Evolutionary conservation across 2,329 filamentous ascomycete species (phyloP).

Genomic region (Curvularia eragrostidis): DNA sequence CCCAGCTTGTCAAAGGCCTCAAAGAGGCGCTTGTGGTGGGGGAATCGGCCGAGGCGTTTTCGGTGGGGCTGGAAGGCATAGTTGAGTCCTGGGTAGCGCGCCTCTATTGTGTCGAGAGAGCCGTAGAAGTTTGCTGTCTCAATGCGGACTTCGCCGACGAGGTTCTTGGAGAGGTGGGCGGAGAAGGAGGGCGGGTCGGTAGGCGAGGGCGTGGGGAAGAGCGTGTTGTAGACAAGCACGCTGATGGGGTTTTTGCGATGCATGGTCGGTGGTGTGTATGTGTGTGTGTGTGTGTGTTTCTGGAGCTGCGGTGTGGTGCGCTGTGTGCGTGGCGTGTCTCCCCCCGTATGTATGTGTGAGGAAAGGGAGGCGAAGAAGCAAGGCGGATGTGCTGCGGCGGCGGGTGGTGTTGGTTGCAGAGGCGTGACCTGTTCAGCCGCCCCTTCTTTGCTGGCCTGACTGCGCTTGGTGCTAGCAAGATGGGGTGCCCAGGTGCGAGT

Average conservation of each 20-base stretch:
- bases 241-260: constrained; percentile 73
- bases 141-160: constrained; percentile 79
- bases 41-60: constrained; percentile 77
- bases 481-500: not conserved
- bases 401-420: constrained; percentile 22
- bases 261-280: constrained; percentile 62
- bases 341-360: constrained; percentile 5
- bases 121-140: constrained; percentile 82
- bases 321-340: not conserved
- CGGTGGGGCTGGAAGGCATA: constrained; percentile 76
- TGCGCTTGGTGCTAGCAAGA: constrained; percentile 8
- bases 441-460: constrained; percentile 15
- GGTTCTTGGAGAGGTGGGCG: constrained; percentile 70
- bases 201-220: constrained; percentile 72
- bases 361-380: constrained; percentile 4
- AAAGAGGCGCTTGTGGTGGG: constrained; percentile 78
- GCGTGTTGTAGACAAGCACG: constrained; percentile 74
- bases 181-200: constrained; percentile 76
- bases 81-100: constrained; percentile 81
- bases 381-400: not conserved
- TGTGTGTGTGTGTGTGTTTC: constrained; percentile 15
- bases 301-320: constrained; percentile 16
- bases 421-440: constrained; percentile 21
- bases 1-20: constrained; percentile 74
- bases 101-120: constrained; percentile 78